Evolutionary conservation across 2,329 filamentous ascomycete species (phyloP).

Genomic region (Colletotrichum sp.): DNA sequence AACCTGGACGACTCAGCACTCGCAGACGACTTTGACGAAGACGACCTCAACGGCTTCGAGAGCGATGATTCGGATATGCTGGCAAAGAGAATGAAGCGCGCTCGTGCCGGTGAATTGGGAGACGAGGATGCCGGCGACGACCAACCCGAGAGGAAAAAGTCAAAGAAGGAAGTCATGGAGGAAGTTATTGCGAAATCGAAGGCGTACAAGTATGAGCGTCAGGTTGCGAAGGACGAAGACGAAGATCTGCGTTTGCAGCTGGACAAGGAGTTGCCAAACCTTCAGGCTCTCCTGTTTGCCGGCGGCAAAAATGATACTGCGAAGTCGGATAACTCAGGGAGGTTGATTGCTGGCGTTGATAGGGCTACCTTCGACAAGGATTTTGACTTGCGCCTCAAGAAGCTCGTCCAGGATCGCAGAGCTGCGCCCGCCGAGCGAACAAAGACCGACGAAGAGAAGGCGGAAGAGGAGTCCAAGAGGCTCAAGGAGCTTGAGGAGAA

Average conservation of each 20-base stretch:
- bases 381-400: slow-evolving; percentile 84
- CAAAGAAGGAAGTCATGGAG: slow-evolving; percentile 96
- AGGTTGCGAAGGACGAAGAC: slow-evolving; percentile 91
- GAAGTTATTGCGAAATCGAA: slow-evolving; percentile 98
- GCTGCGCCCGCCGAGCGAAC: slow-evolving; percentile 86
- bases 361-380: slow-evolving; percentile 78
- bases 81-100: slow-evolving; percentile 59
- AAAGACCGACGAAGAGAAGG: slow-evolving; percentile 88
- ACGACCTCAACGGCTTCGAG: slow-evolving; percentile 69
- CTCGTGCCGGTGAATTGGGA: slow-evolving; percentile 50
- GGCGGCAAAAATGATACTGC: slow-evolving; percentile 39
- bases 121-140: slow-evolving; percentile 53
- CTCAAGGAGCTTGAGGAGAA: slow-evolving; percentile 84
- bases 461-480: slow-evolving; percentile 76
- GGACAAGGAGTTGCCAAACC: slow-evolving; percentile 80
- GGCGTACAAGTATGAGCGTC: slow-evolving; percentile 90
- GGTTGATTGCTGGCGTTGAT: slow-evolving; percentile 57
- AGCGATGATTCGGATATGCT: slow-evolving; percentile 61
- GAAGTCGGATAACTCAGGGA: slow-evolving; percentile 25
- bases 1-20: slow-evolving; percentile 53
- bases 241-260: slow-evolving; percentile 85
- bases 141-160: slow-evolving; percentile 84
- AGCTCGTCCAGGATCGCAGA: slow-evolving; percentile 83
- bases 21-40: slow-evolving; percentile 80
- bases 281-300: slow-evolving; percentile 74